A percentile compares a stretch with the other conserved stretches of the same genome.
Conservation (phyloP, 164 flowering plant species). For the Piper betle region DNA sequence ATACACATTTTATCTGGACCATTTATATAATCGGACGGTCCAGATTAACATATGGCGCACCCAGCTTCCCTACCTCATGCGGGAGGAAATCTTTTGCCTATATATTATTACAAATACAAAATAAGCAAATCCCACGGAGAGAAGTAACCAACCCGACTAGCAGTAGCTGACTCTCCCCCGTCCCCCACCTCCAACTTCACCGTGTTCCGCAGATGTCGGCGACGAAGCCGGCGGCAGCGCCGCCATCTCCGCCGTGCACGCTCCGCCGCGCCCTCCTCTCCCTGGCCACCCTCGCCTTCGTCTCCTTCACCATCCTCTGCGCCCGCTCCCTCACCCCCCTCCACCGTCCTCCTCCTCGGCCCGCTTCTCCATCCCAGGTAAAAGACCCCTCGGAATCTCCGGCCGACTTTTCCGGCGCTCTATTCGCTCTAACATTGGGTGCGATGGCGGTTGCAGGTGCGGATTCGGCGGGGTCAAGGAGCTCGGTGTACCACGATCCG, state of each 20-base stretch:
- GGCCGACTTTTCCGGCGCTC: background rate
- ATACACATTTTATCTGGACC: no score
- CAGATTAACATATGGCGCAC: no score
- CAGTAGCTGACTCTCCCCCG: no score
- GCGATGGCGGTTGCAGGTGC: slow-evolving; percentile 17
- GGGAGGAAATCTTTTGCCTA: no score
- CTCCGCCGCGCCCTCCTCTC: slow-evolving; percentile 43
- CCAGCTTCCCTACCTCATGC: no score
- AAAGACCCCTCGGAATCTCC: background rate
- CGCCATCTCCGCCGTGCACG: slow-evolving; percentile 13
- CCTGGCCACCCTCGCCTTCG: slow-evolving; percentile 44
- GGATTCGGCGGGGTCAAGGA: slow-evolving; percentile 7
- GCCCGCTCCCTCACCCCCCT: slow-evolving; percentile 39
- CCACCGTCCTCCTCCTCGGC: background rate
- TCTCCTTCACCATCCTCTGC: slow-evolving; percentile 51
- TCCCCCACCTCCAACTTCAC: no score
- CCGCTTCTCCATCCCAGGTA: slow-evolving; percentile 12
- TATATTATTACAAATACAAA: no score
- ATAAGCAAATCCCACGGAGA: no score
- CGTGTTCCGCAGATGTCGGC: no score
- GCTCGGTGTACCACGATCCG: slow-evolving; percentile 55
- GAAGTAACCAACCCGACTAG: no score
- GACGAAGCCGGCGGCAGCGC: background rate
- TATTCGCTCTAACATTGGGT: slow-evolving; percentile 13
- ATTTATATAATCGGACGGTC: no score